Conservation (phyloP, 441 rosid genomes). For the Oxalis stricta region DNA sequence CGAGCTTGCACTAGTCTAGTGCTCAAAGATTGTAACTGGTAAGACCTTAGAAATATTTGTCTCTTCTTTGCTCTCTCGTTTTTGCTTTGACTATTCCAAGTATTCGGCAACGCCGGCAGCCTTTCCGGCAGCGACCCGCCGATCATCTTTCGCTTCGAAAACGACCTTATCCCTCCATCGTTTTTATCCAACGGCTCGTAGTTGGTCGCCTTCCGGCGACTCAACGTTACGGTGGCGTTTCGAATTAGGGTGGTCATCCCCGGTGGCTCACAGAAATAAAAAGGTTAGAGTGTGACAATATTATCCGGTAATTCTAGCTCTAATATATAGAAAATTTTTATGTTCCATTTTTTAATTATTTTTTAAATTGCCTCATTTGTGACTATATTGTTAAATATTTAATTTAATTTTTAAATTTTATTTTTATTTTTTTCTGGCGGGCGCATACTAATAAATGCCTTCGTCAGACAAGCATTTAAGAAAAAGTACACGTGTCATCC, state of each 20-base stretch:
- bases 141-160: conserved; percentile 12
- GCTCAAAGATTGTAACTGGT: conserved; percentile 22
- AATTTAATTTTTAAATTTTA: background rate
- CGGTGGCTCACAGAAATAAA: background rate
- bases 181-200: conserved; percentile 15
- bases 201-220: conserved; percentile 13
- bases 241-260: conserved; percentile 32
- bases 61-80: conserved; percentile 28
- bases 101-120: conserved; percentile 3
- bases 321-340: too few relatives aligned
- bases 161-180: background rate
- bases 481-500: too few relatives aligned
- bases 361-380: too few relatives aligned
- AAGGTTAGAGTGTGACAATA: background rate
- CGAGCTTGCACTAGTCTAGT: conserved; percentile 9
- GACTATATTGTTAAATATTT: background rate
- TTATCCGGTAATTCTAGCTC: background rate
- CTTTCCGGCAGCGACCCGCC: conserved; percentile 11
- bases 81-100: conserved; percentile 9
- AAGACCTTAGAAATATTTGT: conserved; percentile 30
- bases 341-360: too few relatives aligned
- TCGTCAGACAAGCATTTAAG: too few relatives aligned
- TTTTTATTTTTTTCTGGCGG: conserved; percentile 1
- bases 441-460: conserved; percentile 4
- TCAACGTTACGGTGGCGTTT: conserved; percentile 18